Conservation (phyloP, 176 grass and related monocot genomes). For the Hordeum marinum region DNA sequence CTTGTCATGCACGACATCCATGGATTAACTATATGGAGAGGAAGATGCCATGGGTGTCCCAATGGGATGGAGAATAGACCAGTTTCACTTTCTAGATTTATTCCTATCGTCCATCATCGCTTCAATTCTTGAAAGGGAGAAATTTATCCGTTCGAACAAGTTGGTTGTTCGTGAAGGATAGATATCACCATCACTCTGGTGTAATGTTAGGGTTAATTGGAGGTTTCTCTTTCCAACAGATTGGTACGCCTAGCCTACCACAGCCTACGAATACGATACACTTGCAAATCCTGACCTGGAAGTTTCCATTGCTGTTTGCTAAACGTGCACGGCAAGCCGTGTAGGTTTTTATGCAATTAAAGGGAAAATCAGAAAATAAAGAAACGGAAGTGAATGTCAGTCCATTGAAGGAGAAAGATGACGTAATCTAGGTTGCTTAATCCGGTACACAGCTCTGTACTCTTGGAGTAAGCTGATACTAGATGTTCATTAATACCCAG, state of each 20-base stretch:
- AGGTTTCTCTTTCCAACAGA: constrained; percentile 29
- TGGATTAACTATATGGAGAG: constrained; percentile 29
- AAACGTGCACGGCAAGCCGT: neutral
- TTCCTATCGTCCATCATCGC: constrained; percentile 12
- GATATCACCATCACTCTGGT: constrained; percentile 7
- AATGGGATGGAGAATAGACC: constrained; percentile 18
- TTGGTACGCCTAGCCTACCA: constrained; percentile 13
- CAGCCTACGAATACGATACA: neutral
- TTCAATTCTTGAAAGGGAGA: constrained; percentile 33
- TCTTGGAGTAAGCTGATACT: neutral
- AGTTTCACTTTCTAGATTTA: constrained; percentile 44
- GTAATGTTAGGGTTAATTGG: constrained; percentile 24
- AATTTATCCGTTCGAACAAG: constrained; percentile 30
- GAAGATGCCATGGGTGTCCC: constrained; percentile 15
- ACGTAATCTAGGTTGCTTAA: constrained; percentile 23
- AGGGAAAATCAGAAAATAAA: constrained; percentile 3
- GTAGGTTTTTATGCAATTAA: constrained; percentile 21
- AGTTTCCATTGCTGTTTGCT: constrained; percentile 16
- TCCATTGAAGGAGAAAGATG: constrained; percentile 16
- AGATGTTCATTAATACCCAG: constrained; percentile 17
- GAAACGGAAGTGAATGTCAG: neutral
- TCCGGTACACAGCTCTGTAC: neutral
- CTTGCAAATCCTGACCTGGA: neutral
- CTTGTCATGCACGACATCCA: constrained; percentile 35
- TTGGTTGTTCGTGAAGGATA: constrained; percentile 11